Base-by-base conservation (phyloP, 345 rosid species). In the Corchorus capsularis region DNA sequence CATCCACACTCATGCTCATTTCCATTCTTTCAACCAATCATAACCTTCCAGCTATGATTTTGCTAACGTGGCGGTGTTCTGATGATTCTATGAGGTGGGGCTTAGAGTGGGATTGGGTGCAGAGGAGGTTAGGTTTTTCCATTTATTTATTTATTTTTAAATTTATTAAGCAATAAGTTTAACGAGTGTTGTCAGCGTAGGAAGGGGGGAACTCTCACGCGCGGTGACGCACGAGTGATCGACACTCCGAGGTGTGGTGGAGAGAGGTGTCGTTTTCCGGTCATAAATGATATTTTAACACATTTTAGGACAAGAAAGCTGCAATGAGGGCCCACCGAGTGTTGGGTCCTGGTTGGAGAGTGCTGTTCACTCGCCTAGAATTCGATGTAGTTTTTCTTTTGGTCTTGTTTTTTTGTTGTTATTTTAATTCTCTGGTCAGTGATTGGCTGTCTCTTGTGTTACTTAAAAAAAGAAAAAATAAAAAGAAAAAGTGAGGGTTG, bases 391-490 rank as follows among this genome's bases (percentile, higher is more conserved):
- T 52, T 35, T 75, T 75, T 53, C 27, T 27, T 27, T 27, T 27
- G 27, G 27, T 27, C 27, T 77, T 43, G 34, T 15, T 16, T 12
- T 27, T 14, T 22, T 32, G 2, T 52, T 32, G 43, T 39, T 39
- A 39, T 41, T 47, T 61, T 46, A 80, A 80, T 80, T 78, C 71
- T 72, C 76, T 32, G 69, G 76, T 65, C 79, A 78, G 78, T 75
- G 75, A 84, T 79, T 84, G 75, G 87, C 73, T 74, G 82, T 76
- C 82, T 57, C 34, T 50, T 34, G 41, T 34, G 41, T 16, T 69
- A 15, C 79, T 79, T 67, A 77, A 62, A 45, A 4, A 6, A 4
- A 6, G 43, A 39, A 39, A 6, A 39, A 39, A 39, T 3, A 39
- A 39, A 39, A 39, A 39, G 43, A 39, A 27, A 50, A 66, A 71